Evolutionary conservation across 202 grass and related monocot species (phyloP).

Genomic region (Panicum hallii): DNA sequence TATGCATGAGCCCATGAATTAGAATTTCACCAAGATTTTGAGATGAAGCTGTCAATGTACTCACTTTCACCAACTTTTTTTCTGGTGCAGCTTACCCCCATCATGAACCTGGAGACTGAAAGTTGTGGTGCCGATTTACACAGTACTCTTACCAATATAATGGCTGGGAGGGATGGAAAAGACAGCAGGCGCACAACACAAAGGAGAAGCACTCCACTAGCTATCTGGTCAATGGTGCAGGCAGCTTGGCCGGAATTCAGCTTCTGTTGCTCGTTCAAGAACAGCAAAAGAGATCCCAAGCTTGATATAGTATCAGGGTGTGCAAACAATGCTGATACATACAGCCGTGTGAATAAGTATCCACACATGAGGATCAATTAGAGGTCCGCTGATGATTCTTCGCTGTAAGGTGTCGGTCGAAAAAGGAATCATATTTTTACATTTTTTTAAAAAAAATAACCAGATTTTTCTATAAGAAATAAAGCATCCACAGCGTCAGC

Average conservation of each 20-base stretch:
- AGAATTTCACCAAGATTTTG: neutral
- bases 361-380: neutral
- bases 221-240: conserved; percentile 24
- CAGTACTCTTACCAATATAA: conserved; percentile 26
- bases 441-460: neutral
- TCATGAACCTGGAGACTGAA: conserved; percentile 45
- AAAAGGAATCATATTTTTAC: neutral
- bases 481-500: neutral
- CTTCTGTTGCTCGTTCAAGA: conserved; percentile 29
- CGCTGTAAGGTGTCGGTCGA: neutral
- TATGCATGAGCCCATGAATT: neutral
- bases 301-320: conserved; percentile 14
- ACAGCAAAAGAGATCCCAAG: conserved; percentile 17
- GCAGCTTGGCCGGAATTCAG: neutral
- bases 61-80: conserved; percentile 8
- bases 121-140: conserved; percentile 36
- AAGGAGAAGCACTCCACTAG: conserved; percentile 4
- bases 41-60: neutral
- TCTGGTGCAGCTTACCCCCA: conserved; percentile 14
- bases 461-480: neutral
- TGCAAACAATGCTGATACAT: neutral
- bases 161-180: neutral
- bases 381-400: neutral
- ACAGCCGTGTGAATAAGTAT: neutral
- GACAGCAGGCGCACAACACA: conserved; percentile 8